A percentile compares a stretch with the other conserved stretches of the same genome.
Evolutionary conservation across 2,329 filamentous ascomycete species (phyloP).

Genomic region (Aspergillus aculeatinus): DNA sequence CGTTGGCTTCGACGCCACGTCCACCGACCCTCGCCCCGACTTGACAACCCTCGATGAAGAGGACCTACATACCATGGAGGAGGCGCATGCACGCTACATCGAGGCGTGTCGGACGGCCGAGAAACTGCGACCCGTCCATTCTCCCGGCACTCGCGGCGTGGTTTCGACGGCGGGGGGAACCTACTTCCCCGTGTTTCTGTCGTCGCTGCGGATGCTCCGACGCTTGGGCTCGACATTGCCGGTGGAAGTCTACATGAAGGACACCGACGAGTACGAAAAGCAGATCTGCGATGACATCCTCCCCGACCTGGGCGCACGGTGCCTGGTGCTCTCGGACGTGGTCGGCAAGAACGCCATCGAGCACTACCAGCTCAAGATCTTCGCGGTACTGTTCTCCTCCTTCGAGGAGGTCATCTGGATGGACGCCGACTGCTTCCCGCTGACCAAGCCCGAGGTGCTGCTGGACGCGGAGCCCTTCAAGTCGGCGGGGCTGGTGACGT

Average conservation of each 20-base stretch:
- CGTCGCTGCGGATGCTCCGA: slow-evolving; percentile 54
- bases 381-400: slow-evolving; percentile 58
- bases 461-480: slow-evolving; percentile 54
- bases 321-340: slow-evolving; percentile 45
- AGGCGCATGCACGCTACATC: slow-evolving; percentile 44
- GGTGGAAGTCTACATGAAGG: slow-evolving; percentile 47
- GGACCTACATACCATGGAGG: slow-evolving; percentile 36
- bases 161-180: slow-evolving; percentile 52
- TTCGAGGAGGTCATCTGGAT: slow-evolving; percentile 61
- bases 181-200: slow-evolving; percentile 52
- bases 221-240: slow-evolving; percentile 52
- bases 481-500: slow-evolving; percentile 55
- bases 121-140: slow-evolving; percentile 35
- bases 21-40: slow-evolving; percentile 34
- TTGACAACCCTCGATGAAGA: slow-evolving; percentile 35
- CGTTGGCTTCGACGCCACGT: slow-evolving; percentile 31
- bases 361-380: slow-evolving; percentile 57
- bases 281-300: slow-evolving; percentile 42
- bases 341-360: slow-evolving; percentile 40
- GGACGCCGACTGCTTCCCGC: slow-evolving; percentile 58
- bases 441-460: slow-evolving; percentile 46
- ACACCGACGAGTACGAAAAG: slow-evolving; percentile 41
- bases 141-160: slow-evolving; percentile 46
- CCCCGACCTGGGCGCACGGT: slow-evolving; percentile 43
- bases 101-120: slow-evolving; percentile 31